Evolutionary conservation across 1,284 basidiomycete species (phyloP), one percentile per base, ranked within the genome.

Genomic region (Pseudozyma hubeiensis): DNA sequence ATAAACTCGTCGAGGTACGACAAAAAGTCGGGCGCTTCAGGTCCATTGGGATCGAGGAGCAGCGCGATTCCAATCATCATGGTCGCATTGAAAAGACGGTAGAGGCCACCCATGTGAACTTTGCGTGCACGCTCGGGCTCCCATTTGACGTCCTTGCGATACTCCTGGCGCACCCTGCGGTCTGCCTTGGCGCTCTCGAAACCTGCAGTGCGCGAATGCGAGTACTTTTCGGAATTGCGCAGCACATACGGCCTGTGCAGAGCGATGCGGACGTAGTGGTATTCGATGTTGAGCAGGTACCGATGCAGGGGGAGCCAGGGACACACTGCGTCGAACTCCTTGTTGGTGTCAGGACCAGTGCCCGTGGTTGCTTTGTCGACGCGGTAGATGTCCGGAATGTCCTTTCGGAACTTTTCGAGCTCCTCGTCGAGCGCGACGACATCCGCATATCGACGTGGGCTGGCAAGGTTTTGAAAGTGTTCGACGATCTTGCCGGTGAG

Each of bases 401-500:
- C 86, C 72, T 91, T 90, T 90, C 93, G 93, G 82, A 94, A 95
- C 76, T 88, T 89, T 60, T 93, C 87, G 16, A 97, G 86, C 71
- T 97, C 93, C 43, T 93, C 91, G 80, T 97, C 94, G 50, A 97
- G 87, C 1, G 88, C 86, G 44, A 92, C 85, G 40, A 95, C 93
- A 79, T 97, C 93, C 13, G 90, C 89, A 83, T 97, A 97, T 79
- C 93, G 91, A 53, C 91, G 91, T 4, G 77, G 74, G 43, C 61
- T 89, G 58, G 91, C 89, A 19, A 96, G 90, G 85, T 93, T 92
- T 84, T 97, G 95, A 85, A 95, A 97, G 85, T 96, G 93, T 81
- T 96, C 94, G 48, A 94, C 93, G 79, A 97, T 94, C 45, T 90
- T 90, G 30, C 94, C 95, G 69, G 95, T 95, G 65, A 96, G 92